Base-by-base conservation (phyloP, 2,329 filamentous ascomycete genomes). In the Diaporthe sp. region DNA sequence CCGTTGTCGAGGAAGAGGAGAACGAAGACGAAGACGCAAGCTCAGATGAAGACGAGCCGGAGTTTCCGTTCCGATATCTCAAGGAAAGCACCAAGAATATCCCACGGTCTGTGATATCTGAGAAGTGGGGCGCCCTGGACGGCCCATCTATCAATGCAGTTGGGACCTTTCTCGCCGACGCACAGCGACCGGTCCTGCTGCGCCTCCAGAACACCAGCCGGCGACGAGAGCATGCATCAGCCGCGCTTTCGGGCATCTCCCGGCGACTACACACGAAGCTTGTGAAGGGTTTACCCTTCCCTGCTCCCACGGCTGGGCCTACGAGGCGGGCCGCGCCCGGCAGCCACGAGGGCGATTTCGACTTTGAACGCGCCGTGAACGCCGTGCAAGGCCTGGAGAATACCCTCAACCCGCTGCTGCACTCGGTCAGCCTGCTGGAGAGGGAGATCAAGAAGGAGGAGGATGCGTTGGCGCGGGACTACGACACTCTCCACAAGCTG, bases 71-170 rank as follows among this genome's bases (percentile, higher is more conserved):
- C 81, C 86, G 87, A 59, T 88, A 90, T 78, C 83, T 93, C 67
- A 85, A 86, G 9, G 82, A 89, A 19, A 86, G 85, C 42, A 88
- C 86, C 17, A 88, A 87, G 49, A 86, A 85, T 57, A 86, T 95
- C 58, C 89, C 91, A n/a, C 89, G 88, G 76, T 88, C 89, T 39
- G 89, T 88, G 51, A 93, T 97, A 75, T 88, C 93, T 57, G 85
- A 92, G 57, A 94, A 93, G 81, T 95, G 93, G 93, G 85, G 87
- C 3, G 86, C 89, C 8, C 86, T 94, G 7, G 86, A 90, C 6
- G 81, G 84, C 9, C 83, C 86, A 34, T 90, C 92, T 57, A 83
- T 93, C 73, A 84, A 88, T 10, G 88, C 88, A 70, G 87, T 93
- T n/a, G 84, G 86, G 25, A 82, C 85, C 22, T 86, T 94, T 39